Conservation (phyloP, 345 rosid species). For the Fremontodendron californicum region DNA sequence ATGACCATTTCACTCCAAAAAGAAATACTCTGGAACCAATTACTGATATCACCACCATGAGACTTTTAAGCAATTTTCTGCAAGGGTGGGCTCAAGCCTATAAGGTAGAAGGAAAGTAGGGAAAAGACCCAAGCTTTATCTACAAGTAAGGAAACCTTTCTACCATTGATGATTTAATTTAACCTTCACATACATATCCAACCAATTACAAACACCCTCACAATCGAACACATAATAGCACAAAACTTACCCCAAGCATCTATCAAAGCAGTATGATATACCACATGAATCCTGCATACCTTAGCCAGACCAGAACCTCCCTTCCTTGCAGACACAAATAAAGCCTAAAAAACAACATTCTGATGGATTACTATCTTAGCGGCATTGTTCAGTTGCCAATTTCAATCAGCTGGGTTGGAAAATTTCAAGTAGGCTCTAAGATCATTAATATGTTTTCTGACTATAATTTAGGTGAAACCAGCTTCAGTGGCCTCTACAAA, state of each 20-base stretch:
- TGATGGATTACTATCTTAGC: not conserved
- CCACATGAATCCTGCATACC: conserved; percentile 10
- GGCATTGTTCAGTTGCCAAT: conserved; percentile 10
- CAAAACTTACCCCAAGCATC: conserved; percentile 12
- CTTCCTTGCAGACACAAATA: conserved; percentile 1
- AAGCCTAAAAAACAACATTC: conserved; percentile 4
- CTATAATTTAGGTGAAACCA: conserved; percentile 2
- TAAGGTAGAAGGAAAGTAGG: not conserved
- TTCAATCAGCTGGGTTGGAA: conserved; percentile 5
- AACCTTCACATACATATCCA: not conserved
- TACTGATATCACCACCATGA: not conserved
- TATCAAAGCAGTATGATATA: conserved; percentile 11
- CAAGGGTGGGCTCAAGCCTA: not conserved
- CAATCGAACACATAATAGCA: conserved; percentile 14
- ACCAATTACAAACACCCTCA: conserved; percentile 17
- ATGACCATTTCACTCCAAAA: not conserved
- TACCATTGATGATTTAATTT: not conserved
- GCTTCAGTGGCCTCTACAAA: conserved; percentile 20
- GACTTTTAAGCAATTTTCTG: not conserved
- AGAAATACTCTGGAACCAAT: not conserved
- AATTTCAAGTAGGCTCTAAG: not conserved
- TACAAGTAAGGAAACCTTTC: not conserved
- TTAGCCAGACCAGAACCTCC: conserved; percentile 8
- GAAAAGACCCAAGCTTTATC: not conserved
- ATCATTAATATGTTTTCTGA: not conserved